Base-by-base conservation (phyloP, 352 stramenopile genomes). In the Phytopythium ostracodes region DNA sequence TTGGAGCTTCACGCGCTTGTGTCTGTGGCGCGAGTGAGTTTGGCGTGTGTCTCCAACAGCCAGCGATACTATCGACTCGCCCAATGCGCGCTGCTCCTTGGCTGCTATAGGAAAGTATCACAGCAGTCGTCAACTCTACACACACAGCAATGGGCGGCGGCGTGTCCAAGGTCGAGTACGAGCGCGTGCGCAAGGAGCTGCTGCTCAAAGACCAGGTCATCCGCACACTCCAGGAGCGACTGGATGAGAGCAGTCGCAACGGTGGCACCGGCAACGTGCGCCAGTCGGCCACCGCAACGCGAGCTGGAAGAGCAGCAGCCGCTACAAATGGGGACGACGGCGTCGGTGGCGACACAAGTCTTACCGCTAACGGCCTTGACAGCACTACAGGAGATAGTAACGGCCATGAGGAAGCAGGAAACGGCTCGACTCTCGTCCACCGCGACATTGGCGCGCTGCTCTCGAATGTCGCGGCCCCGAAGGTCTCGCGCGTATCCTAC, bases 201-300 rank as follows among this genome's bases (percentile, higher is more conserved):
- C 62, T 88, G 35, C 65, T 79, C 18, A 90, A 90, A 46, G 77
- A 92, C 44, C 79, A 89, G 52, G 79, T 92, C 46, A 92, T 92
- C 57, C 73, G 71, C 5, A 64, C 70, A 20, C 63, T 92, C 17
- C 79, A 92, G 57, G 71, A 89, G 43, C 73, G 79, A 55, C 71
- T 89, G 29, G 73, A 66, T 20, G 64, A 73, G 59, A 73, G 64
- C 5, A 63, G 47, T 12, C 52, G 65, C 46, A 66, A 67, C 50
- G 50, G 60, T 6, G 40, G 55, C 22, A 40, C 2, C 8, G 55
- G 20, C 42, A 55, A 54, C 12, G 46, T 29, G 4, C 49, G 53
- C 7, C 53, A 35, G 9, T 49, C 53, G 4, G 53, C 53, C 33
- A 22, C n/a, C 5, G 0, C 53, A 4, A 59, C 53, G 20, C n/a